phyloP scores from a whole-genome alignment of 2,329 filamentous ascomycete species.

The Sphaerulina vaccinii region DNA sequence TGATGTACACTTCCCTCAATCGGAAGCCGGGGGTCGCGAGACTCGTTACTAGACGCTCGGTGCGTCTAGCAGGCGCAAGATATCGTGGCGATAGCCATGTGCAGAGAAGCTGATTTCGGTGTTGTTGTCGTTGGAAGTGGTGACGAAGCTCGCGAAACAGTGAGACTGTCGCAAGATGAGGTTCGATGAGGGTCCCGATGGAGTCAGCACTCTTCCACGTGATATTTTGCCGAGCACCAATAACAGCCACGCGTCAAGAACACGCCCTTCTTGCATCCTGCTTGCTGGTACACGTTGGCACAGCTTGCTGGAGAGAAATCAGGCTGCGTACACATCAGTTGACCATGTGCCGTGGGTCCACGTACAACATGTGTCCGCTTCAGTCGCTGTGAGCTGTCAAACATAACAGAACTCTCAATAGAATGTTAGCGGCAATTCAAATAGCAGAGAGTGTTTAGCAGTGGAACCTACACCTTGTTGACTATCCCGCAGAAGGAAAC shows the following conservation, averaged over 20 bases:
- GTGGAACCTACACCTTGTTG: not conserved
- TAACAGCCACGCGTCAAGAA: not conserved
- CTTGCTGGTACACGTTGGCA: not conserved
- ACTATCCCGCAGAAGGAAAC: not conserved
- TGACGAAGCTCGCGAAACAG: slow-evolving; percentile 2
- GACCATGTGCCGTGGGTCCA: not conserved
- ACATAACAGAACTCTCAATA: not conserved
- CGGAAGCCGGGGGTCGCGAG: slow-evolving; percentile 37
- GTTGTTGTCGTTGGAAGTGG: slow-evolving; percentile 16
- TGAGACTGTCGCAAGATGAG: not conserved
- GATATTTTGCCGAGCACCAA: not conserved
- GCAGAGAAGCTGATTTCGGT: not conserved
- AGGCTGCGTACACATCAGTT: not conserved
- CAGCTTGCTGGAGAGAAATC: not conserved
- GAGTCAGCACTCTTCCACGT: not conserved
- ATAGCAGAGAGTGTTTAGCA: not conserved
- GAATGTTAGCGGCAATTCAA: not conserved
- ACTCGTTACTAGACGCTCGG: slow-evolving; percentile 33
- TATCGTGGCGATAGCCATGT: slow-evolving; percentile 20
- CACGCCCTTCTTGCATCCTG: not conserved
- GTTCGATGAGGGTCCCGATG: slow-evolving; percentile 1
- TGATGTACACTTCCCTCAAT: slow-evolving; percentile 35
- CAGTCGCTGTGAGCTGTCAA: slow-evolving; percentile 2
- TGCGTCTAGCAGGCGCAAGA: slow-evolving; percentile 36
- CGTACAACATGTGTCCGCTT: not conserved